These are phyloP conservation scores for Zygnema cylindricum DNA, from an alignment of 139 green algal species.

Conservation along the genomic window DNA sequence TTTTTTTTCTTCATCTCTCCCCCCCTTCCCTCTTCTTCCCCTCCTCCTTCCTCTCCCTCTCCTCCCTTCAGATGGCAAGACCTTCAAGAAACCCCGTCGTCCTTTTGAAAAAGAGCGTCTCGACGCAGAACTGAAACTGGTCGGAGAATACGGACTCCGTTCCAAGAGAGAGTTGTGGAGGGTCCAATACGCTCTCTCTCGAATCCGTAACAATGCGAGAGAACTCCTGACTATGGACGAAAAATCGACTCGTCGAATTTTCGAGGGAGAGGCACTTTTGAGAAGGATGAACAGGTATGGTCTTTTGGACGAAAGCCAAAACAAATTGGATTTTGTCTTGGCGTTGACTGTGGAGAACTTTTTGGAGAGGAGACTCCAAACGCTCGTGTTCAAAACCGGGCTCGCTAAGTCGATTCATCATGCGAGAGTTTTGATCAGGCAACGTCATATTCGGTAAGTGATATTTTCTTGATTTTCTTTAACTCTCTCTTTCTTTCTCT, in stretches of 20 bases:
- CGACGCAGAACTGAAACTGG: conserved; percentile 98
- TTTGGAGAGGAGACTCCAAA: conserved; percentile 92
- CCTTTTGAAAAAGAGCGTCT: conserved; percentile 99
- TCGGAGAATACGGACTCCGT: conserved; percentile 97
- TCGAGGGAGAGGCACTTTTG: conserved; percentile 88
- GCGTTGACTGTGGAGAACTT: conserved; percentile 88
- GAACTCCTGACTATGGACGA: conserved; percentile 96
- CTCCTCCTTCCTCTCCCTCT: too few species aligned
- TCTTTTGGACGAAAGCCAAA: conserved; percentile 83
- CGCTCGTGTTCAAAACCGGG: conserved; percentile 99
- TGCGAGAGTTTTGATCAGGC: conserved; percentile 95
- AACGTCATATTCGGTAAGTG: conserved; percentile 91
- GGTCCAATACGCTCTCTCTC: conserved; percentile 88
- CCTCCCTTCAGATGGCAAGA: conserved; percentile 92
- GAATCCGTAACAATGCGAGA: conserved; percentile 91
- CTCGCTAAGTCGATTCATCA: conserved; percentile 99
- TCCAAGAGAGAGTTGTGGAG: conserved; percentile 99
- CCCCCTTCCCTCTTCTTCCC: too few species aligned
- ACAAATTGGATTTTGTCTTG: conserved; percentile 99
- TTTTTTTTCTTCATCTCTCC: neutral
- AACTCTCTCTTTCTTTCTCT: too few species aligned
- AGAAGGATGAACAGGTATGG: conserved; percentile 96
- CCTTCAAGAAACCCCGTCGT: conserved; percentile 98
- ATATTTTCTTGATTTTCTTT: too few species aligned
- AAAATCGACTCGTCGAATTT: conserved; percentile 93